A percentile compares a stretch with the other conserved stretches of the same genome.
Evolutionary conservation across 345 rosid genomes (phyloP).

Genomic region (Arabis alpina): DNA sequence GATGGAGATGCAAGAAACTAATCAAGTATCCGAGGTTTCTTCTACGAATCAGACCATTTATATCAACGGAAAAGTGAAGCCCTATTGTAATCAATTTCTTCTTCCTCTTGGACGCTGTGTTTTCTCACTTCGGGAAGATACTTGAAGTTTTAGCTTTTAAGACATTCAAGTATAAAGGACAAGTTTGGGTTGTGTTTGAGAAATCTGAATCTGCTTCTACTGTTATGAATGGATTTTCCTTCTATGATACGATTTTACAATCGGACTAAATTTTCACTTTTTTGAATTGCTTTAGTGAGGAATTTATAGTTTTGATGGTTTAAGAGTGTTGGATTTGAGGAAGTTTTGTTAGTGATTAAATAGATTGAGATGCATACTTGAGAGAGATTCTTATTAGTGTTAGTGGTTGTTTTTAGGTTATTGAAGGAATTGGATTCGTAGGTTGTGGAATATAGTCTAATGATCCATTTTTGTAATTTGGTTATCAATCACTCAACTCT

Average conservation of each 20-base stretch:
- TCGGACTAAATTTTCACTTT: not conserved
- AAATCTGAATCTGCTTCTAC: slow-evolving; percentile 70
- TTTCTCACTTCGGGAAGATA: slow-evolving; percentile 93
- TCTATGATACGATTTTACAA: slow-evolving; percentile 62
- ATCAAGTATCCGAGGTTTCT: slow-evolving; percentile 56
- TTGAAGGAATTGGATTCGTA: not conserved
- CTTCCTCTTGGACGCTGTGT: slow-evolving; percentile 62
- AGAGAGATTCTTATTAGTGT: not conserved
- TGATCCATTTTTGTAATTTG: not conserved
- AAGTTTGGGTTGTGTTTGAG: slow-evolving; percentile 97
- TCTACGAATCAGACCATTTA: slow-evolving; percentile 78
- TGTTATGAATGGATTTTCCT: slow-evolving; percentile 92
- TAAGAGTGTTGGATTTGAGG: not conserved
- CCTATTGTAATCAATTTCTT: slow-evolving; percentile 51
- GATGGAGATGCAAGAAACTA: slow-evolving; percentile 58
- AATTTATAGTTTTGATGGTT: too few species aligned
- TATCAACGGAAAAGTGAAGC: slow-evolving; percentile 95
- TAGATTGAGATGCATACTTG: not conserved
- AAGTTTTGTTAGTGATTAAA: slow-evolving; percentile 2
- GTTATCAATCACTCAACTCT: not conserved
- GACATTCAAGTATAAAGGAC: slow-evolving; percentile 98
- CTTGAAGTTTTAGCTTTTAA: slow-evolving; percentile 89
- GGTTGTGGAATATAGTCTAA: not conserved
- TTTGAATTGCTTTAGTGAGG: not conserved
- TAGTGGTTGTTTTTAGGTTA: not conserved